Conservation (phyloP, 2,329 filamentous ascomycete species). For the Colletotrichum endophyticum region DNA sequence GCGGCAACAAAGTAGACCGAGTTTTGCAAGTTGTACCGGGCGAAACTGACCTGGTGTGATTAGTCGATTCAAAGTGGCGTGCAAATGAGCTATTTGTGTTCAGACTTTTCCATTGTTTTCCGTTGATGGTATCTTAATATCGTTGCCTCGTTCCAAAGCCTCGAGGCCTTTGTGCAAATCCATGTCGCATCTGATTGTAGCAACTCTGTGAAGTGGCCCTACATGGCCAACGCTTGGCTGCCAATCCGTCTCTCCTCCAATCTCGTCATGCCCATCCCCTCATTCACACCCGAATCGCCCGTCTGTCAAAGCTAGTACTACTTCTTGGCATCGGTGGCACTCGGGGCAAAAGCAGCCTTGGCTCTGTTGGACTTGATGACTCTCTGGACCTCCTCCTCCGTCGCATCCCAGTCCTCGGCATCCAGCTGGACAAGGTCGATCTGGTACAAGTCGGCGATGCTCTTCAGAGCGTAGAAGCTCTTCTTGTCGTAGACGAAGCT, state of each 20-base stretch:
- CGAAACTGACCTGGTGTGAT: neutral
- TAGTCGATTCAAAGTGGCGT: neutral
- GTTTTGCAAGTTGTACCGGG: neutral
- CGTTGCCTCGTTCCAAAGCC: slow-evolving; percentile 1
- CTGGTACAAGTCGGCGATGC: slow-evolving; percentile 81
- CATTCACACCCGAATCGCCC: neutral
- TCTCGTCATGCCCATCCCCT: neutral
- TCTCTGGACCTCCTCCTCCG: slow-evolving; percentile 81
- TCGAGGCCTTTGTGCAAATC: neutral
- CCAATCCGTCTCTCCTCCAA: neutral
- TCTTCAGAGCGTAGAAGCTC: slow-evolving; percentile 78
- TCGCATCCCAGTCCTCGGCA: slow-evolving; percentile 88
- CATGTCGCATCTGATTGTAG: neutral
- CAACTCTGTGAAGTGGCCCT: neutral
- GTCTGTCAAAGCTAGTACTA: neutral
- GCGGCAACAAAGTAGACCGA: neutral
- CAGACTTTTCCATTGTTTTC: slow-evolving; percentile 14
- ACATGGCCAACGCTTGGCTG: neutral
- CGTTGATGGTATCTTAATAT: slow-evolving; percentile 19
- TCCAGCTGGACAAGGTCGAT: slow-evolving; percentile 83
- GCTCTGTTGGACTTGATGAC: slow-evolving; percentile 77
- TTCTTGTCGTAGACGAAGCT: slow-evolving; percentile 89
- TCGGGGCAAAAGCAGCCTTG: slow-evolving; percentile 58
- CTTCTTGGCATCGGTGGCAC: slow-evolving; percentile 39
- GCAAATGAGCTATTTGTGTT: neutral